Evolutionary conservation across 495 filamentous ascomycete species (phyloP), one percentile per base, ranked within the genome.

Genomic region (Evernia prunastri): DNA sequence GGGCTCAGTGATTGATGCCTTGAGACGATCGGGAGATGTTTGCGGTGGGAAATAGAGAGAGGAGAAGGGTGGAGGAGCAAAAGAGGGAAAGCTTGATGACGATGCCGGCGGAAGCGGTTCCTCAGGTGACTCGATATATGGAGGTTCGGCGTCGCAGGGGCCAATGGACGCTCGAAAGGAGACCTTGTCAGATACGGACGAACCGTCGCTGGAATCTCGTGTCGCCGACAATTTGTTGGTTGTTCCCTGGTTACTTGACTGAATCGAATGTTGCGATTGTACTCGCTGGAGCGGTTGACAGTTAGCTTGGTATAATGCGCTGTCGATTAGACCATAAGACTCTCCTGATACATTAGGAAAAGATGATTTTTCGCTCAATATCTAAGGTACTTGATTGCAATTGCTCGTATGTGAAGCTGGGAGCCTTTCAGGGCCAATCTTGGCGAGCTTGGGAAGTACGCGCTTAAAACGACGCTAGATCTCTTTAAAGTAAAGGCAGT

Each of bases 171-270:
- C 71, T 73, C 73, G 70, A 70, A 75, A 71, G 69, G 72, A 73
- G 72, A 75, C 74, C 74, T 77, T 75, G 72, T 79, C 74, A 81
- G 81, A 82, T 80, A 84, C 87, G 85, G 85, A 81, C 84, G 84
- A 83, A 79, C 83, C 86, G 80, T 81, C 74, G 77, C 77, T 80
- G 72, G 81, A 74, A 73, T 84, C 78, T 75, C 77, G 81, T 81
- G 79, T 78, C 71, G 80, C 79, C 80, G 87, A 90, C 89, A 91
- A 87, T 79, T 80, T 88, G 86, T 72, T 81, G 70, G 68, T 60
- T 51, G 53, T 60, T 61, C 56, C 25, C 12, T 57, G 47, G 35
- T 31, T 33, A 54, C 29, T 54, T 17, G 5, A 54, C 20, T 10
- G 51, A 31, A 6, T 54, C 27, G 7, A 54, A 18, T 3, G 51